Conservation (phyloP, 306 rosid genomes). For the Malus orientalis region DNA sequence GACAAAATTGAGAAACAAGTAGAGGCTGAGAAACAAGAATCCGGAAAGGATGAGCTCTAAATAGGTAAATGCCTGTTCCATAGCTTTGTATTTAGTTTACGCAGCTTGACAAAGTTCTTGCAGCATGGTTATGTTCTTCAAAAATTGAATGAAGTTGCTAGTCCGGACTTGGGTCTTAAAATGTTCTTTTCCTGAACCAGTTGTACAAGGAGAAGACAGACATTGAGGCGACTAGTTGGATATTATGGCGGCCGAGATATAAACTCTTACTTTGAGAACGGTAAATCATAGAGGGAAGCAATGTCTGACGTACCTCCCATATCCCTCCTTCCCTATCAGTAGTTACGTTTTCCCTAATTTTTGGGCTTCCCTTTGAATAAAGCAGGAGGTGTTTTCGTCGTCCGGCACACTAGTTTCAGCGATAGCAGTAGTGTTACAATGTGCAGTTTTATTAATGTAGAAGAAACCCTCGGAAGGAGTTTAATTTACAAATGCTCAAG, state of each 20-base stretch:
- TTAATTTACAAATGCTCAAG: neutral
- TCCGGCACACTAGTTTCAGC: slow-evolving; percentile 7
- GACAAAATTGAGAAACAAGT: slow-evolving; percentile 29
- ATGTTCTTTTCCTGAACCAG: neutral
- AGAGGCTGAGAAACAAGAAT: slow-evolving; percentile 28
- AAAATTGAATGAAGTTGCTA: too few species aligned
- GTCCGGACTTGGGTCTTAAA: neutral
- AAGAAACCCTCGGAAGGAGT: neutral
- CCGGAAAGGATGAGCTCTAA: slow-evolving; percentile 77
- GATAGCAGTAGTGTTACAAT: slow-evolving; percentile 13
- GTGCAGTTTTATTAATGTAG: slow-evolving; percentile 28
- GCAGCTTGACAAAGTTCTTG: neutral
- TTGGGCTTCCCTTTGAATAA: slow-evolving; percentile 30
- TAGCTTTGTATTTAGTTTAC: neutral
- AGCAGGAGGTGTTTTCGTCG: slow-evolving; percentile 24
- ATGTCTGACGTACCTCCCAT: slow-evolving; percentile 17
- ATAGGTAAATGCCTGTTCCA: slow-evolving; percentile 20
- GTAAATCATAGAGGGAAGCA: slow-evolving; percentile 7
- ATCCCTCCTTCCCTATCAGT: neutral
- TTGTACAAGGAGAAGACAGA: neutral
- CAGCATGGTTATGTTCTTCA: neutral
- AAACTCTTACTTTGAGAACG: neutral
- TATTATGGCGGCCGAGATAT: neutral
- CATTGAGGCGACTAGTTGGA: slow-evolving; percentile 1
- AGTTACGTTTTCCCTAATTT: neutral